Evolutionary conservation across 306 rosid species (phyloP).

Genomic region (Ziziphus jujuba): DNA sequence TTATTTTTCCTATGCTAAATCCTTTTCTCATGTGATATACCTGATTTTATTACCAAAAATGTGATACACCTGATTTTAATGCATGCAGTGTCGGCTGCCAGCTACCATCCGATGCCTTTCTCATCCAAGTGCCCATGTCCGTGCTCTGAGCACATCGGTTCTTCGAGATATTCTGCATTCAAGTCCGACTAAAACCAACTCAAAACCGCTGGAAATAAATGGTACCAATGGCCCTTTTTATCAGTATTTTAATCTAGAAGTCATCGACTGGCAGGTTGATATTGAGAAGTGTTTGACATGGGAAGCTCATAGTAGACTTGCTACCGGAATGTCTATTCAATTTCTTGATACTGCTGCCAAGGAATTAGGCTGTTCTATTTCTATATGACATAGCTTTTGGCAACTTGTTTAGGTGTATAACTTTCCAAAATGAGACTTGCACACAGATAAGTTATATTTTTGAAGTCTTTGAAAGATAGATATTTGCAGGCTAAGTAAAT

Average conservation of each 20-base stretch:
- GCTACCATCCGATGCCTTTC: constrained; percentile 82
- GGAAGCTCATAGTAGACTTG: constrained; percentile 84
- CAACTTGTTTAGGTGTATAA: constrained; percentile 34
- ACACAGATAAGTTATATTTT: constrained; percentile 1
- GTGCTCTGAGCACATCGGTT: constrained; percentile 83
- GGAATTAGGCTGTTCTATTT: constrained; percentile 73
- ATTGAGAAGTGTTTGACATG: constrained; percentile 78
- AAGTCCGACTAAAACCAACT: constrained; percentile 49
- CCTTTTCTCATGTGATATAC: not conserved
- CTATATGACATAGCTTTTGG: constrained; percentile 40
- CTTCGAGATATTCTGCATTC: constrained; percentile 79
- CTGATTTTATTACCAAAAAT: constrained; percentile 26
- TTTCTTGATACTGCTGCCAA: constrained; percentile 76
- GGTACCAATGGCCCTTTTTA: constrained; percentile 50
- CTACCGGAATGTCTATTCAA: constrained; percentile 60
- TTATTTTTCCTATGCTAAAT: constrained; percentile 4
- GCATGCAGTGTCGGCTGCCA: constrained; percentile 80
- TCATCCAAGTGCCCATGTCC: constrained; percentile 92
- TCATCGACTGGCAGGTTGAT: constrained; percentile 77
- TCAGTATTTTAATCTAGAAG: constrained; percentile 53
- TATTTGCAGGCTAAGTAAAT: constrained; percentile 18
- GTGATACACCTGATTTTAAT: constrained; percentile 16
- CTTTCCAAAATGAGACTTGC: constrained; percentile 27
- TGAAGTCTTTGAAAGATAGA: constrained; percentile 13
- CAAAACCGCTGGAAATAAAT: constrained; percentile 44